Conservation (phyloP, 108 stramenopile genomes). For the Cyclotella cryptica region DNA sequence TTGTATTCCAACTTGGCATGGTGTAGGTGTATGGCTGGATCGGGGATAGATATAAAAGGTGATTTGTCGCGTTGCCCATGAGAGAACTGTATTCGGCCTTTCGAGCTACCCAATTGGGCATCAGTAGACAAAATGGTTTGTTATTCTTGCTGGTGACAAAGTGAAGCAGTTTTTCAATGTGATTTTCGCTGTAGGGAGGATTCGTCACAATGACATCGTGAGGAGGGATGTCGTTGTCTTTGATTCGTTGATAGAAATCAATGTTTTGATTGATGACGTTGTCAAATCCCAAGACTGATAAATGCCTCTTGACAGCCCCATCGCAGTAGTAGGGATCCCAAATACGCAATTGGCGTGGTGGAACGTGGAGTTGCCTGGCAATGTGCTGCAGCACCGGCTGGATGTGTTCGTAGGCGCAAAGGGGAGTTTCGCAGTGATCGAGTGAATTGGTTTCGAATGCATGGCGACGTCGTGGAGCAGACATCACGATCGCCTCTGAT, state of each 20-base stretch:
- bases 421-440: slow-evolving; percentile 13
- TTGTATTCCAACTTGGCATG: neutral
- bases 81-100: neutral
- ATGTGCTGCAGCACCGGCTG: neutral
- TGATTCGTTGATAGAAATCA: slow-evolving; percentile 61
- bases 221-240: slow-evolving; percentile 44
- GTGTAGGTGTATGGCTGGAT: slow-evolving; percentile 5
- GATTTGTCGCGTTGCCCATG: neutral
- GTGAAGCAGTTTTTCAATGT: slow-evolving; percentile 66
- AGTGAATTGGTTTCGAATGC: slow-evolving; percentile 3
- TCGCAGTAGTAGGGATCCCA: slow-evolving; percentile 89
- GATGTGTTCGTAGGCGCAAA: neutral
- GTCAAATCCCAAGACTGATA: slow-evolving; percentile 66
- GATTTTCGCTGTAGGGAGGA: slow-evolving; percentile 84
- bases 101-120: slow-evolving; percentile 1
- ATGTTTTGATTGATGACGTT: slow-evolving; percentile 52
- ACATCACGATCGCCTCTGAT: neutral
- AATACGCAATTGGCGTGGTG: neutral
- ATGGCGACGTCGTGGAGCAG: neutral
- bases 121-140: slow-evolving; percentile 5
- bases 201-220: slow-evolving; percentile 88
- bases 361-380: neutral
- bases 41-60: neutral
- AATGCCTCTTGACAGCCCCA: slow-evolving; percentile 60
- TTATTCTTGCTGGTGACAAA: slow-evolving; percentile 17